Base-by-base conservation (phyloP, 2,329 filamentous ascomycete genomes). In the Aureobasidium namibiae region DNA sequence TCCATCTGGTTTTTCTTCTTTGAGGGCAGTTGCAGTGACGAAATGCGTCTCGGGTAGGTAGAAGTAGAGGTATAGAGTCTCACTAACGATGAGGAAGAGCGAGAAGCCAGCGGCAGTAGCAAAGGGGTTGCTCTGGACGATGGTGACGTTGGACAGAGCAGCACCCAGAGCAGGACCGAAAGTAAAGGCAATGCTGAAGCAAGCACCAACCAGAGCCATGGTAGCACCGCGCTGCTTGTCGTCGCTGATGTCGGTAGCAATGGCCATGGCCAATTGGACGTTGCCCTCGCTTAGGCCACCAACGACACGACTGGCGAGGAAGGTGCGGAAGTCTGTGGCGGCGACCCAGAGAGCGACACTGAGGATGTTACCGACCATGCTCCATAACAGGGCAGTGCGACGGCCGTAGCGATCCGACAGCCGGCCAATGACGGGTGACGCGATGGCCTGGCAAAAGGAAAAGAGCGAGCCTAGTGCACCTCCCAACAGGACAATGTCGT, bases 121-220 rank as follows among this genome's bases (percentile, higher is more conserved):
- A 72, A 99, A 99, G 0, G 94, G 94, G 70, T 99, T 99, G 26
- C 87, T 87, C 3, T 87, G 84, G 24, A 97, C 87, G 5, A 84
- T 84, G 14, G 84, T 84, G 62, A 96, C 84, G 54, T 82, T 87
- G 63, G 89, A 88, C 23, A 99, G 78, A 71, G 85, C 92, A 2
- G 94, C 94, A 61, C 94, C 94, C 8, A 99, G 81, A 10, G 91
- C 91, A 0, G 94, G 94, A 0, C 94, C 94, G 70, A 96, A 95
- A 0, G 94, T 99, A 71, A 99, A 99, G 18, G 94, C 94, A 65
- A 99, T 86, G 62, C 90, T 95, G 76, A 99, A 99, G 76, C 94
- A 97, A 14, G 89, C 92, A 61, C 94, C 94, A 29, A 99, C 92
- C 58, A 99, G 80, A 8, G 94, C 94, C 90, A 99, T 96, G 42